phyloP scores from a whole-genome alignment of 2,329 filamentous ascomycete genomes.

The Aspergillus sp. region DNA sequence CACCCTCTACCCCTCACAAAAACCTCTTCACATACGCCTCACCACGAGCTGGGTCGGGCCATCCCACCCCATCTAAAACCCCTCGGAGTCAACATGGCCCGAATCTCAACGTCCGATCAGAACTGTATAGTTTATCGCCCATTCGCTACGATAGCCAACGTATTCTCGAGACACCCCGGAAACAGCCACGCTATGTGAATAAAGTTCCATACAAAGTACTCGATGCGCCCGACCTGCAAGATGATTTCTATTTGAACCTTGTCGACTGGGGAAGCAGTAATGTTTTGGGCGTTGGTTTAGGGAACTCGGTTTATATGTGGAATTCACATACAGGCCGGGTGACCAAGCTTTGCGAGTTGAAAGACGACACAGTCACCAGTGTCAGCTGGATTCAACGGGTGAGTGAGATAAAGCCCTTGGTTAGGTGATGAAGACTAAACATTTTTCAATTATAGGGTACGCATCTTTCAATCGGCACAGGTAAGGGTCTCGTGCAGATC shows the following conservation, averaged over 20 bases:
- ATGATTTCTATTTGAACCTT: conserved; percentile 96
- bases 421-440: conserved; percentile 8
- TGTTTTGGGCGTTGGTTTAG: conserved; percentile 85
- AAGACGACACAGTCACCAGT: conserved; percentile 91
- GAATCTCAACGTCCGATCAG: conserved; percentile 82
- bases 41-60: conserved; percentile 67
- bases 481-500: conserved; percentile 91
- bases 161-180: conserved; percentile 84
- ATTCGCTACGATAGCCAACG: conserved; percentile 90
- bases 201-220: conserved; percentile 98
- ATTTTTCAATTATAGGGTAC: conserved; percentile 56
- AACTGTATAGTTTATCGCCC: conserved; percentile 92
- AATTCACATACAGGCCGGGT: conserved; percentile 87
- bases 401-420: conserved; percentile 15
- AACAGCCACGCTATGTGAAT: conserved; percentile 82
- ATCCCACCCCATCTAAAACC: conserved; percentile 83
- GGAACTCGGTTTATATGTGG: conserved; percentile 97
- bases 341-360: conserved; percentile 86
- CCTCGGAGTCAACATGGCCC: conserved; percentile 82
- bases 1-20: conserved; percentile 93
- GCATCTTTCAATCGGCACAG: conserved; percentile 90
- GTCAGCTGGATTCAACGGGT: conserved; percentile 95
- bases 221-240: conserved; percentile 90
- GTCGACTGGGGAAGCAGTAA: conserved; percentile 98
- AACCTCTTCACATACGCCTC: conserved; percentile 93